phyloP scores from a whole-genome alignment of 2,329 filamentous ascomycete genomes.

The Sarocladiaceae sp. region DNA sequence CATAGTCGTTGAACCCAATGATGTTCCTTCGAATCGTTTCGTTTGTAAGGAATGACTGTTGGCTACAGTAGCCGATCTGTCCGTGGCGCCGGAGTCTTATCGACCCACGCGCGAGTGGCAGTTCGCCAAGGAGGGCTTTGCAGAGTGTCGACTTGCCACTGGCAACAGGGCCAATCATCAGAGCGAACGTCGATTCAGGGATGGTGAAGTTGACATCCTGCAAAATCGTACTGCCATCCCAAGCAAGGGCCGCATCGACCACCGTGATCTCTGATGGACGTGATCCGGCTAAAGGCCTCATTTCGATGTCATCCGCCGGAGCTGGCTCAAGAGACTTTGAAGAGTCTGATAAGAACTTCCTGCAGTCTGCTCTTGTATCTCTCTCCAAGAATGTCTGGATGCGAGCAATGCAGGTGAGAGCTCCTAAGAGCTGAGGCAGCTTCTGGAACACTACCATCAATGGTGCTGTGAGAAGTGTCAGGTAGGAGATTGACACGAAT shows the following conservation, averaged over 20 bases:
- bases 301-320: too few relatives aligned
- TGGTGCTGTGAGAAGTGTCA: background rate
- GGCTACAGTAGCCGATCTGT: constrained; percentile 26
- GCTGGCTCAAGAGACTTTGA: too few relatives aligned
- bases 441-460: background rate
- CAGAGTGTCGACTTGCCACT: constrained; percentile 31
- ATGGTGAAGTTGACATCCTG: constrained; percentile 17
- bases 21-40: constrained; percentile 33
- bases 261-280: background rate
- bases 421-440: background rate
- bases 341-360: too few relatives aligned
- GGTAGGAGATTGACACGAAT: background rate
- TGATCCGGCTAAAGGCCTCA: background rate
- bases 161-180: constrained; percentile 31
- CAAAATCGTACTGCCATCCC: constrained; percentile 18
- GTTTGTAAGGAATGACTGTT: constrained; percentile 28
- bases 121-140: constrained; percentile 26
- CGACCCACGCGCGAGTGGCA: constrained; percentile 10
- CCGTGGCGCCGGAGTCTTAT: background rate
- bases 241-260: constrained; percentile 6
- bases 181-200: constrained; percentile 19
- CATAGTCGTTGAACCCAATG: constrained; percentile 25
- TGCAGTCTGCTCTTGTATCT: too few relatives aligned
- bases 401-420: background rate
- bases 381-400: background rate